Percentiles rank a stretch among this genome's conserved stretches.
phyloP scores from a whole-genome alignment of 805 yeast genomes.

The Monosporozyma servazzii region DNA sequence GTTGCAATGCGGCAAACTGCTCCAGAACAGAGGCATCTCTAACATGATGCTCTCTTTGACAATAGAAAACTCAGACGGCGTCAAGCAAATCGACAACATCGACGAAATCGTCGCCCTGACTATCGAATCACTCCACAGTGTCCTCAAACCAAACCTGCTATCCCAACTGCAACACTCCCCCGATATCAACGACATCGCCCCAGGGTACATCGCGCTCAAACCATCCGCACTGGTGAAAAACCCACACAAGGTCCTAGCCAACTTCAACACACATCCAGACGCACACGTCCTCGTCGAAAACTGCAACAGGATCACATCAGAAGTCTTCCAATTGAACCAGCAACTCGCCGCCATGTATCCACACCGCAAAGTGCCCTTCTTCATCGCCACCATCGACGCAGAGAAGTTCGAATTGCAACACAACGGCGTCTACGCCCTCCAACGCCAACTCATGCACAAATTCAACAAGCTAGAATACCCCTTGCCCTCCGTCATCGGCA shows the following conservation, averaged over 20 bases:
- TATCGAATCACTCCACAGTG: conserved; percentile 53
- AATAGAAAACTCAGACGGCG: conserved; percentile 86
- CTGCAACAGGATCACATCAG: conserved; percentile 54
- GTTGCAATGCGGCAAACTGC: conserved; percentile 54
- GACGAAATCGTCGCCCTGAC: conserved; percentile 54
- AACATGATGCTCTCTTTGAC: conserved; percentile 95
- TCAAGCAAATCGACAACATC: conserved; percentile 44
- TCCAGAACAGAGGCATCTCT: conserved; percentile 66
- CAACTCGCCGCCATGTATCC: conserved; percentile 46
- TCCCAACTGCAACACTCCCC: conserved; percentile 37
- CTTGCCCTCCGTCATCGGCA: conserved; percentile 65
- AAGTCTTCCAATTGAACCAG: conserved; percentile 44
- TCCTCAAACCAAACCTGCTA: conserved; percentile 64
- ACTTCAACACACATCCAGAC: conserved; percentile 38
- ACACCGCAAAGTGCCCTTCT: conserved; percentile 59
- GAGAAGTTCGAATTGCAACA: conserved; percentile 82
- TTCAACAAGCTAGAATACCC: conserved; percentile 39
- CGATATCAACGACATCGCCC: conserved; percentile 61
- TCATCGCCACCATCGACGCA: conserved; percentile 79
- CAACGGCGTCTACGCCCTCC: conserved; percentile 78
- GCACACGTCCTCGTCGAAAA: conserved; percentile 55
- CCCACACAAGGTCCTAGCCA: conserved; percentile 63
- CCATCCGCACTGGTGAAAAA: conserved; percentile 81
- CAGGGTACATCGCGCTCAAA: conserved; percentile 87
- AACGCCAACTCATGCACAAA: conserved; percentile 64